phyloP scores from a whole-genome alignment of 352 stramenopile genomes.

The Globisporangium recalcitrans region DNA sequence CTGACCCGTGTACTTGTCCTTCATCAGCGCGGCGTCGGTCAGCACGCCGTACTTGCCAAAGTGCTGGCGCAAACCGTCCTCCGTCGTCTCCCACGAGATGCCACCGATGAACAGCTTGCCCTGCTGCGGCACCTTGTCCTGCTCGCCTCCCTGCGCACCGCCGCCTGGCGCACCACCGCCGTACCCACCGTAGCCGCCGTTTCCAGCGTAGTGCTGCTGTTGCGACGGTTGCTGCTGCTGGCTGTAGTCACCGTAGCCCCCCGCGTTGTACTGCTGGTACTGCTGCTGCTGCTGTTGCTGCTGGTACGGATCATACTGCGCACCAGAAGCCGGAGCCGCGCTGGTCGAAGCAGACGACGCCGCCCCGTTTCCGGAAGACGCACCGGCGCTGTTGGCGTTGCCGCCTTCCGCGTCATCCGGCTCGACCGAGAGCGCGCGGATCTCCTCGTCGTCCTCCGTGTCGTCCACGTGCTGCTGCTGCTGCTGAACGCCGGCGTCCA shows the following conservation, averaged over 20 bases:
- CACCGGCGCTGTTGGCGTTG: conserved; percentile 2
- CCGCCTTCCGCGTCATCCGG: conserved; percentile 39
- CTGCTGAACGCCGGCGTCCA: conserved; percentile 19
- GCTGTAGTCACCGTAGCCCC: conserved; percentile 22
- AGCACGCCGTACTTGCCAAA: conserved; percentile 88
- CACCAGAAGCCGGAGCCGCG: neutral
- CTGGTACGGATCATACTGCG: conserved; percentile 31
- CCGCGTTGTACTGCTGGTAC: conserved; percentile 28
- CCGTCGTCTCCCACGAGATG: conserved; percentile 91
- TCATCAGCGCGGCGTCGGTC: conserved; percentile 88
- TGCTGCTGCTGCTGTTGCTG: conserved; percentile 34
- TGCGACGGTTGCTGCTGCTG: conserved; percentile 15
- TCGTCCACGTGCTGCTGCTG: conserved; percentile 7
- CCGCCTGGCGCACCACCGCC: conserved; percentile 2
- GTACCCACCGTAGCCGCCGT: conserved; percentile 13
- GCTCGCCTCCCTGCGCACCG: neutral
- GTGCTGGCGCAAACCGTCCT: conserved; percentile 84
- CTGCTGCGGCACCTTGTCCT: conserved; percentile 23
- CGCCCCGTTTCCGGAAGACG: conserved; percentile 1
- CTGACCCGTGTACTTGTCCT: conserved; percentile 91
- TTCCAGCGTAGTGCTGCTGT: conserved; percentile 8
- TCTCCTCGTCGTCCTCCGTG: conserved; percentile 63
- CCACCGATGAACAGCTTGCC: conserved; percentile 91
- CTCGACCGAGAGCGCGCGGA: conserved; percentile 55
- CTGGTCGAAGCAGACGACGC: neutral